phyloP scores from a whole-genome alignment of 2,329 filamentous ascomycete genomes.

The Scedosporium dehoogii region DNA sequence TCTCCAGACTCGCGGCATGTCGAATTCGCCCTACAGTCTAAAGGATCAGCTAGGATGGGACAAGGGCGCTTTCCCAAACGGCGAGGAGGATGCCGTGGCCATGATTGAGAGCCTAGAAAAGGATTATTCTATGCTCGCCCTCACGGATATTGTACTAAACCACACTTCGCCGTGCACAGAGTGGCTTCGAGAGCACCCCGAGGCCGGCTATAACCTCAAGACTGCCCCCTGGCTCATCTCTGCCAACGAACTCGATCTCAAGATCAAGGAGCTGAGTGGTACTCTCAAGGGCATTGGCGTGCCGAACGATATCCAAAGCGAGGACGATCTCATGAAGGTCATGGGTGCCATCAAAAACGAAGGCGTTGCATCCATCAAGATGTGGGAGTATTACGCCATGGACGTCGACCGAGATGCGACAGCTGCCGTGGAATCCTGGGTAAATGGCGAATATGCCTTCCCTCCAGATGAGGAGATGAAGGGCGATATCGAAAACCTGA shows the following conservation, averaged over 20 bases:
- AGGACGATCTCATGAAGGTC: slow-evolving; percentile 65
- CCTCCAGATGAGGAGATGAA: slow-evolving; percentile 28
- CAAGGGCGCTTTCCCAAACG: slow-evolving; percentile 67
- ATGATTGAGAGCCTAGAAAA: slow-evolving; percentile 75
- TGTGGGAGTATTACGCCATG: slow-evolving; percentile 92
- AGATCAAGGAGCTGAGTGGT: slow-evolving; percentile 64
- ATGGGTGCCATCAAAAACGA: slow-evolving; percentile 78
- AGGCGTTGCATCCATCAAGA: slow-evolving; percentile 63
- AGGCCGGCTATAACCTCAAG: slow-evolving; percentile 86
- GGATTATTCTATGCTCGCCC: slow-evolving; percentile 71
- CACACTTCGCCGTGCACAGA: slow-evolving; percentile 93
- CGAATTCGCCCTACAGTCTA: slow-evolving; percentile 95
- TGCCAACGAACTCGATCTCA: slow-evolving; percentile 51
- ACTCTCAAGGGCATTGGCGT: slow-evolving; percentile 62
- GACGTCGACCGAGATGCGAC: slow-evolving; percentile 66
- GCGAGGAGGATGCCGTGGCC: slow-evolving; percentile 69
- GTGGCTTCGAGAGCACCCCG: slow-evolving; percentile 90
- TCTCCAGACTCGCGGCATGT: slow-evolving; percentile 75
- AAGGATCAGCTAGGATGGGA: slow-evolving; percentile 90
- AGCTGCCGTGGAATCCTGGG: slow-evolving; percentile 63
- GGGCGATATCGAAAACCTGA: slow-evolving; percentile 36
- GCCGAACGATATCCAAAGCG: slow-evolving; percentile 60
- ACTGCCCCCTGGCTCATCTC: slow-evolving; percentile 73
- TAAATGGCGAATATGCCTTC: slow-evolving; percentile 44
- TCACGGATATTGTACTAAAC: slow-evolving; percentile 97